These are phyloP conservation scores for Hypholoma sublateritium DNA, from an alignment of 768 basidiomycete genomes.

Conservation along the genomic window DNA sequence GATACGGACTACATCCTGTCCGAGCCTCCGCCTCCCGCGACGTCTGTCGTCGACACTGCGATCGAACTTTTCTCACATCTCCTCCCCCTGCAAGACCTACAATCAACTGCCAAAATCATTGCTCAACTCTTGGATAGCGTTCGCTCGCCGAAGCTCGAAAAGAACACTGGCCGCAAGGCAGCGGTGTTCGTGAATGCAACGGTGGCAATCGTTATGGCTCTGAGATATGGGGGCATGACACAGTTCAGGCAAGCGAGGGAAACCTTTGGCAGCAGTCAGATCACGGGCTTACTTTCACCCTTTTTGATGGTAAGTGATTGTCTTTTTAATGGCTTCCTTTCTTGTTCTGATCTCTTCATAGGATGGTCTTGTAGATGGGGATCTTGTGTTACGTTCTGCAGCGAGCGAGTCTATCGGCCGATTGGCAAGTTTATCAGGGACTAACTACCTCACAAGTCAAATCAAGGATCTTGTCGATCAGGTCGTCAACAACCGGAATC, in stretches of 20 bases:
- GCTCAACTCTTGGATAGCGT: constrained; percentile 62
- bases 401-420: constrained; percentile 90
- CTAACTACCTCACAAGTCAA: constrained; percentile 79
- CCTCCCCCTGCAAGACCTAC: constrained; percentile 74
- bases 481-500: constrained; percentile 93
- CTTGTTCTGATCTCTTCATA: constrained; percentile 25
- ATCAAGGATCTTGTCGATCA: constrained; percentile 91
- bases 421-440: constrained; percentile 79
- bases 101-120: constrained; percentile 53
- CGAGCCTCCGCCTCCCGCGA: constrained; percentile 74
- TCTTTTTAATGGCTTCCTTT: background rate
- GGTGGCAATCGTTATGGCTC: constrained; percentile 68
- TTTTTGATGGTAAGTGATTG: constrained; percentile 68
- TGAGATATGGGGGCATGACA: constrained; percentile 54
- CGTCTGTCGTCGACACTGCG: constrained; percentile 84
- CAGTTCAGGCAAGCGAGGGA: constrained; percentile 63
- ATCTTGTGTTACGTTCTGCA: constrained; percentile 70
- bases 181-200: constrained; percentile 82
- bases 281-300: constrained; percentile 59
- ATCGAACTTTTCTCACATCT: constrained; percentile 84
- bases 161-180: constrained; percentile 82
- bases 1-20: constrained; percentile 45
- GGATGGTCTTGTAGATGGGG: constrained; percentile 82
- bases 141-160: constrained; percentile 78
- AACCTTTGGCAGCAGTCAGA: constrained; percentile 62